A percentile compares a stretch with the other conserved stretches of the same genome.
phyloP scores from a whole-genome alignment of 1,284 basidiomycete species.

The Tilletia indica region DNA sequence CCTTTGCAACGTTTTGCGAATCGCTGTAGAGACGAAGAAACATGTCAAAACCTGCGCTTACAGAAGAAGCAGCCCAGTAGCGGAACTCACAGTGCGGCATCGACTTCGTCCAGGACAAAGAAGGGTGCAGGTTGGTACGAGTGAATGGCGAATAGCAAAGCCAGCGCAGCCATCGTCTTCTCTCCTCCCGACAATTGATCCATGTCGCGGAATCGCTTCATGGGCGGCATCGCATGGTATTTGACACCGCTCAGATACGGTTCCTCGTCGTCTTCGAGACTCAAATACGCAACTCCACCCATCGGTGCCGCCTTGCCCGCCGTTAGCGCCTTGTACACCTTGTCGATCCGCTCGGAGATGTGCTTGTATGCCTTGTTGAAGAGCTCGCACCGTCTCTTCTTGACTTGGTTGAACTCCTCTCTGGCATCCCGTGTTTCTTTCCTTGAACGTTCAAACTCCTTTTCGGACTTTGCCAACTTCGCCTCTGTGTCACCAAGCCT shows the following conservation, averaged over 20 bases:
- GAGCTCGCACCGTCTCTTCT: constrained; percentile 67
- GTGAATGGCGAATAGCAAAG: constrained; percentile 92
- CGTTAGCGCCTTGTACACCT: constrained; percentile 96
- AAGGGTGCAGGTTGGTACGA: constrained; percentile 92
- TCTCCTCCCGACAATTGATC: constrained; percentile 97
- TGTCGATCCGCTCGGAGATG: constrained; percentile 88
- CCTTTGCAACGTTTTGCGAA: constrained; percentile 51
- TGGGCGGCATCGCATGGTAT: constrained; percentile 93
- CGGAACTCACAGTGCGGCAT: constrained; percentile 79
- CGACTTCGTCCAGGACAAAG: constrained; percentile 97
- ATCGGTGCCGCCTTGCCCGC: constrained; percentile 87
- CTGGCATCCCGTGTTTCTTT: constrained; percentile 82
- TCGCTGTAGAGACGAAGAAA: constrained; percentile 27
- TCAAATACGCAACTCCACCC: constrained; percentile 94
- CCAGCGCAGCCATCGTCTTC: constrained; percentile 95
- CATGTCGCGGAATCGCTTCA: constrained; percentile 99
- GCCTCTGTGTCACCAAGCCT: constrained; percentile 88
- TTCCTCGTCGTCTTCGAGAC: constrained; percentile 95
- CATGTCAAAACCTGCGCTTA: not conserved
- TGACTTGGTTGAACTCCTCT: constrained; percentile 85
- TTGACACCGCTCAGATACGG: constrained; percentile 93
- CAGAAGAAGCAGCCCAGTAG: constrained; percentile 60
- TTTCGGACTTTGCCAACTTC: constrained; percentile 62
- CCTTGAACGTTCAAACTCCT: constrained; percentile 63
- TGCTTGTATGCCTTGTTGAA: constrained; percentile 97